Conservation (phyloP, 805 yeast species). For the Cyberlindnera japonica region DNA sequence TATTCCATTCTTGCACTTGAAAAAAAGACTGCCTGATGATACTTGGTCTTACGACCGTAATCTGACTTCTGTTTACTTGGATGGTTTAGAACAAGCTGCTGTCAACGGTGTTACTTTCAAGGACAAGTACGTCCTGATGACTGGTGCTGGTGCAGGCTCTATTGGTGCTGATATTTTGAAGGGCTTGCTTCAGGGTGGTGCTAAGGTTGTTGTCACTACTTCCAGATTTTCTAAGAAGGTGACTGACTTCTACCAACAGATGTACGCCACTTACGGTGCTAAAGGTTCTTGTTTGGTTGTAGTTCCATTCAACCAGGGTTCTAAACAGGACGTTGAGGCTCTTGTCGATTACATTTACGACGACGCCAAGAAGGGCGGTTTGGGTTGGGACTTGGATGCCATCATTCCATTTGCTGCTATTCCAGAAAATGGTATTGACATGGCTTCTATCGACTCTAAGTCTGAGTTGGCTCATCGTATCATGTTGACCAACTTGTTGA, state of each 20-base stretch:
- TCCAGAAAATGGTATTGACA: conserved; percentile 97
- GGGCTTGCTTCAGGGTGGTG: conserved; percentile 97
- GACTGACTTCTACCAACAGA: conserved; percentile 91
- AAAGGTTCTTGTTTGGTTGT: conserved; percentile 88
- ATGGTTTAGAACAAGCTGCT: conserved; percentile 91
- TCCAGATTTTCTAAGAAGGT: conserved; percentile 91
- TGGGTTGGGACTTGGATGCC: conserved; percentile 97
- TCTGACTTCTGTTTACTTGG: conserved; percentile 74
- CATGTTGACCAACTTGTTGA: conserved; percentile 92
- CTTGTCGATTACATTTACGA: conserved; percentile 82
- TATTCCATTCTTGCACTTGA: conserved; percentile 91
- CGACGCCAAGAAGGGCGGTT: conserved; percentile 79
- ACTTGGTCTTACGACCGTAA: conserved; percentile 81
- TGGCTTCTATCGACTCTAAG: conserved; percentile 88
- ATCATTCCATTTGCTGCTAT: conserved; percentile 98
- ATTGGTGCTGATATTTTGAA: conserved; percentile 96
- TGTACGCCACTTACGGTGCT: conserved; percentile 92
- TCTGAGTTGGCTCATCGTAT: conserved; percentile 98
- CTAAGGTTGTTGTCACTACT: conserved; percentile 93
- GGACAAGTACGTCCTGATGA: conserved; percentile 83
- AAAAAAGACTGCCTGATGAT: conserved; percentile 68
- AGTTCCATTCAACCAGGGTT: conserved; percentile 98
- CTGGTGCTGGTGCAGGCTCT: conserved; percentile 99
- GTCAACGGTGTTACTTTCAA: conserved; percentile 89
- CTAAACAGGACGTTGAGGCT: conserved; percentile 87